Evolutionary conservation across 163 green algal species (phyloP).

Genomic region (Picocystis sp.): DNA sequence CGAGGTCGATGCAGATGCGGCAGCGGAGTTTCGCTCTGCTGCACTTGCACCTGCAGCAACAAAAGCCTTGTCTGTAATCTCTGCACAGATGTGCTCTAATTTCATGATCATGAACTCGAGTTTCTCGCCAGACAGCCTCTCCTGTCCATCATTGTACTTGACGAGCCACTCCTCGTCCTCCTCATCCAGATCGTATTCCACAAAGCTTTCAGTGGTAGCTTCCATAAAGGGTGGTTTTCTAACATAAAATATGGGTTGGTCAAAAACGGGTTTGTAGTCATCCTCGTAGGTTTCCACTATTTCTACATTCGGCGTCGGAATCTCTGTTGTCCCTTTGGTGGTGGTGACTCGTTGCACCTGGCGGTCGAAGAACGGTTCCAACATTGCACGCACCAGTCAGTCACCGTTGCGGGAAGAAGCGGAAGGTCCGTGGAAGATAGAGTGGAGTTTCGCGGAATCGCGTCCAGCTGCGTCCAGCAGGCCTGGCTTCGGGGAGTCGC

Average conservation of each 20-base stretch:
- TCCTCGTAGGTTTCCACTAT: slow-evolving; percentile 53
- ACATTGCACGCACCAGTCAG: too few relatives aligned
- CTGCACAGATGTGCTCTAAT: slow-evolving; percentile 65
- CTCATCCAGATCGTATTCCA: slow-evolving; percentile 40
- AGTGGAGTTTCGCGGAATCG: too few relatives aligned
- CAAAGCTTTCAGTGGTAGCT: slow-evolving; percentile 10
- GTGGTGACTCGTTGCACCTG: too few relatives aligned
- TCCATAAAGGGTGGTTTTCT: slow-evolving; percentile 24
- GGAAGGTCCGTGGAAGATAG: too few relatives aligned
- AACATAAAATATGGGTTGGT: slow-evolving; percentile 46
- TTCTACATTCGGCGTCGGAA: slow-evolving; percentile 52
- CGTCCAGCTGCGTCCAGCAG: too few relatives aligned
- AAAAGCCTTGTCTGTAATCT: slow-evolving; percentile 45
- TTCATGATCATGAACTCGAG: slow-evolving; percentile 79
- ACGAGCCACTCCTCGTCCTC: slow-evolving; percentile 35
- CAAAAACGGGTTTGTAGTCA: slow-evolving; percentile 73
- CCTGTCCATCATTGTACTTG: slow-evolving; percentile 23
- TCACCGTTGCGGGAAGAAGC: too few relatives aligned
- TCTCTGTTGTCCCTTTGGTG: slow-evolving; percentile 26
- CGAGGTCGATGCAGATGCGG: slow-evolving; percentile 33
- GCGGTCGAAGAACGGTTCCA: too few relatives aligned
- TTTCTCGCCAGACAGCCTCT: slow-evolving; percentile 18
- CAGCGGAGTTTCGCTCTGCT: slow-evolving; percentile 26
- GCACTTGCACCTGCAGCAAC: slow-evolving; percentile 23
- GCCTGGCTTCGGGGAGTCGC: too few relatives aligned